A percentile compares a stretch with the other conserved stretches of the same genome.
phyloP scores from a whole-genome alignment of 768 basidiomycete genomes.

The Boletus vinaceobasis region DNA sequence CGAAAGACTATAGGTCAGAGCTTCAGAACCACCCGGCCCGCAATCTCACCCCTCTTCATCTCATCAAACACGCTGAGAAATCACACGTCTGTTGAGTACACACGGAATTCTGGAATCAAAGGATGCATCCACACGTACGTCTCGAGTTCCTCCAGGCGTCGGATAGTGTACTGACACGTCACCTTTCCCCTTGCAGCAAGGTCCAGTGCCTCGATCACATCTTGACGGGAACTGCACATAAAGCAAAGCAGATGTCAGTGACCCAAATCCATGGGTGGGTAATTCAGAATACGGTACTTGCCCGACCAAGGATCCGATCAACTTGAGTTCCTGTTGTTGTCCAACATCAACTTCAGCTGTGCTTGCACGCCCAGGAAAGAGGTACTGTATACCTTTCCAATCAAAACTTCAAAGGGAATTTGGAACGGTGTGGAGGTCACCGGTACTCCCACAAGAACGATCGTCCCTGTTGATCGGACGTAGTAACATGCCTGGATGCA shows the following conservation, averaged over 20 bases:
- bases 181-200: constrained; percentile 44
- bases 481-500: constrained; percentile 45
- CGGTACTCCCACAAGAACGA: constrained; percentile 42
- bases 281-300: constrained; percentile 6
- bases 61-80: constrained; percentile 19
- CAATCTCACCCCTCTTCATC: constrained; percentile 14
- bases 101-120: too few species aligned
- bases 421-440: constrained; percentile 20
- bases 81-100: too few species aligned
- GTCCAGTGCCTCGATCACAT: constrained; percentile 45
- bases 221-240: constrained; percentile 36
- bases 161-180: constrained; percentile 26
- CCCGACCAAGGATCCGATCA: constrained; percentile 22
- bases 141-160: constrained; percentile 28
- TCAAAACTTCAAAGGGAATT: constrained; percentile 30
- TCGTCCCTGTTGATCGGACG: constrained; percentile 39
- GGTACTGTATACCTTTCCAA: constrained; percentile 20
- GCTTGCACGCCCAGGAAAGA: neutral
- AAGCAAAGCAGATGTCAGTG: neutral
- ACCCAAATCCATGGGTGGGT: neutral
- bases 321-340: constrained; percentile 21
- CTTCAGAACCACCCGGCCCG: constrained; percentile 21
- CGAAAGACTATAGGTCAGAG: too few species aligned
- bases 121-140: constrained; percentile 7
- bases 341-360: neutral